Evolutionary conservation across 495 filamentous ascomycete species (phyloP), one percentile per base, ranked within the genome.

Genomic region (Trichoderma gamsii): DNA sequence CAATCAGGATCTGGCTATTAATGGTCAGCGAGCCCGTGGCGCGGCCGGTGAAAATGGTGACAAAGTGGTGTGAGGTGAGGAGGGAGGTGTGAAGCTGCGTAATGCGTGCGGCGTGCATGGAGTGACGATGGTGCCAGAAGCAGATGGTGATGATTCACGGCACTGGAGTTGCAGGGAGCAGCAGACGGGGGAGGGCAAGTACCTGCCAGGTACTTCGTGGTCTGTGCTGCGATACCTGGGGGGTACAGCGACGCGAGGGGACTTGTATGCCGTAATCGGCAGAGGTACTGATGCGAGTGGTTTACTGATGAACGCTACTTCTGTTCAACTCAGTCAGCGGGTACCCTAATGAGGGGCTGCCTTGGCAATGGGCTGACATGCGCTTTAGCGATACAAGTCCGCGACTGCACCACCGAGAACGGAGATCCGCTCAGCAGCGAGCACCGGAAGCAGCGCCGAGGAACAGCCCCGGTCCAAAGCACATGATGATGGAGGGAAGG

Each of bases 51-150:
- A 13, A 52, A 32, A 13, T 61, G 7, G 56, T 12, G 51, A 25
- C 6, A 25, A 25, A 32, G 56, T 61, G 56, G 56, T 61, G 56
- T 61, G 56, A 61, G 56, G 18, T 21, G 56, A 23, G 8, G 23
- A 32, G 23, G 56, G 56, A 61, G 56, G 56, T 61, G 56, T 61
- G 56, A 7, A 15, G 25, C 27, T 61, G 56, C 56, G 56, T 61
- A 61, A 61, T 61, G 23, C 25, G 0, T 6, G 56, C 16, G 56
- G 56, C 56, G 56, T 61, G 56, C 16, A 25, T 61, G 56, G 56
- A 61, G 56, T 61, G 56, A 61, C 56, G 16, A 59, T 59, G 51
- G 51, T 21, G 51, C n/a, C 51, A 59, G 44, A 16, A 49, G n/a
- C n/a, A n/a, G 44, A n/a, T 49, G 44, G 44, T 49, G 44, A n/a